phyloP scores from a whole-genome alignment of 2,329 filamentous ascomycete species.

The Sporothrix euskadiensis region DNA sequence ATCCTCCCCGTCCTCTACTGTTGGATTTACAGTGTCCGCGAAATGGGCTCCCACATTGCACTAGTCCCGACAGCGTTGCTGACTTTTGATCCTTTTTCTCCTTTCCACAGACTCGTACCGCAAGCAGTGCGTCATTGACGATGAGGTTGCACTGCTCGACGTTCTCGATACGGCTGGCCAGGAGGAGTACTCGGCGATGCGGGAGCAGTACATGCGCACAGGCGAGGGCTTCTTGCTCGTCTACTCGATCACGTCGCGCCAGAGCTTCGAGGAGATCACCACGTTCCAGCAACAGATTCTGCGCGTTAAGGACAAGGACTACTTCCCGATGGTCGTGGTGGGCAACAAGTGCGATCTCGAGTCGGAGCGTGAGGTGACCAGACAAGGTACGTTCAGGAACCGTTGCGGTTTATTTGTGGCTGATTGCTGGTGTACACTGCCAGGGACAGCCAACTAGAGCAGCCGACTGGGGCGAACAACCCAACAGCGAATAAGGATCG shows the following conservation, averaged over 20 bases:
- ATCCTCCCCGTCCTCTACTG: neutral
- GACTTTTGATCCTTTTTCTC: constrained; percentile 31
- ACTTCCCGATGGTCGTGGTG: constrained; percentile 98
- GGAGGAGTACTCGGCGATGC: constrained; percentile 99
- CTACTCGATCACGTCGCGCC: constrained; percentile 96
- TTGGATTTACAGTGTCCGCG: neutral
- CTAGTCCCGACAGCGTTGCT: neutral
- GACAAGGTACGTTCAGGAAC: constrained; percentile 69
- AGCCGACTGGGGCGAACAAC: neutral
- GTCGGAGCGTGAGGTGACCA: constrained; percentile 83
- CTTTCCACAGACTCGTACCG: constrained; percentile 82
- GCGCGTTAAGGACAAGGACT: constrained; percentile 98
- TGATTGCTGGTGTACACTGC: neutral
- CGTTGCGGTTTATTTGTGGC: neutral
- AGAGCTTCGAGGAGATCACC: constrained; percentile 97
- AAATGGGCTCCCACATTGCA: neutral
- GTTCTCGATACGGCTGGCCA: constrained; percentile 97
- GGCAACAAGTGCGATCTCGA: constrained; percentile 99
- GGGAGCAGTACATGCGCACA: constrained; percentile 99
- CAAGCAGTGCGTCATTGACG: constrained; percentile 99
- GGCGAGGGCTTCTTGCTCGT: constrained; percentile 97
- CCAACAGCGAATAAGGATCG: neutral
- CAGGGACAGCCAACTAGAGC: neutral
- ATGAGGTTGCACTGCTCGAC: constrained; percentile 95
- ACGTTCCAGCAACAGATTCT: constrained; percentile 99